A percentile compares a stretch with the other conserved stretches of the same genome.
Conservation (phyloP, 441 rosid species). For the Populus hybrid region DNA sequence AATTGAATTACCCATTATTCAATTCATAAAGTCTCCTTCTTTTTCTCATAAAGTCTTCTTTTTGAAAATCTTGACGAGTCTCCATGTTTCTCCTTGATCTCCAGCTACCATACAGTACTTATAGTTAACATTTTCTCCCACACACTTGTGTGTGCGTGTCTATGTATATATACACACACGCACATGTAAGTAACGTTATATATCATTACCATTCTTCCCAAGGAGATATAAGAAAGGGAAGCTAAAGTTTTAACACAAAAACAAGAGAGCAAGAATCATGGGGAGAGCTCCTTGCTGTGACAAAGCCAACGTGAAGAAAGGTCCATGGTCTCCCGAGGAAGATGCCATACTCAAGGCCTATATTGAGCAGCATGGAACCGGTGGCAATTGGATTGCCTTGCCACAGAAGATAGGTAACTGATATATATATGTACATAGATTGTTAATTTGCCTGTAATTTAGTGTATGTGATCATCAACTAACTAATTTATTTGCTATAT, state of each 20-base stretch:
- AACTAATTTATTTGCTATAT: background rate
- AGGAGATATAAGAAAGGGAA: conserved; percentile 2
- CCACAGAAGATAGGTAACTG: conserved; percentile 59
- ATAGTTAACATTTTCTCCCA: conserved; percentile 8
- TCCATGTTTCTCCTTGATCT: conserved; percentile 53
- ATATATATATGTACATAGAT: background rate
- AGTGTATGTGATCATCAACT: no score
- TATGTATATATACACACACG: no score
- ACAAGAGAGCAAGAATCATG: conserved; percentile 28
- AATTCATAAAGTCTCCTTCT: conserved; percentile 37
- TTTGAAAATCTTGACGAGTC: conserved; percentile 25
- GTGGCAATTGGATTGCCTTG: conserved; percentile 67
- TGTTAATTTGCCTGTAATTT: background rate
- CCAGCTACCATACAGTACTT: conserved; percentile 57
- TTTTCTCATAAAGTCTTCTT: conserved; percentile 23
- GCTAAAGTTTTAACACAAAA: conserved; percentile 6
- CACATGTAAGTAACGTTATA: conserved; percentile 21
- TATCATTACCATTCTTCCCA: conserved; percentile 26
- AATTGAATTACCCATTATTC: conserved; percentile 35
- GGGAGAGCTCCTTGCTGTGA: conserved; percentile 85
- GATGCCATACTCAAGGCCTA: conserved; percentile 55
- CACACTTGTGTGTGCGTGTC: background rate
- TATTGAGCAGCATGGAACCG: conserved; percentile 53
- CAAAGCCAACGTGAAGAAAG: conserved; percentile 67
- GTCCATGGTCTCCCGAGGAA: conserved; percentile 81